Evolutionary conservation across 148 eudicot genomes (phyloP), one percentile per base, ranked within the genome.

Genomic region (Tetragonia tetragonoides): DNA sequence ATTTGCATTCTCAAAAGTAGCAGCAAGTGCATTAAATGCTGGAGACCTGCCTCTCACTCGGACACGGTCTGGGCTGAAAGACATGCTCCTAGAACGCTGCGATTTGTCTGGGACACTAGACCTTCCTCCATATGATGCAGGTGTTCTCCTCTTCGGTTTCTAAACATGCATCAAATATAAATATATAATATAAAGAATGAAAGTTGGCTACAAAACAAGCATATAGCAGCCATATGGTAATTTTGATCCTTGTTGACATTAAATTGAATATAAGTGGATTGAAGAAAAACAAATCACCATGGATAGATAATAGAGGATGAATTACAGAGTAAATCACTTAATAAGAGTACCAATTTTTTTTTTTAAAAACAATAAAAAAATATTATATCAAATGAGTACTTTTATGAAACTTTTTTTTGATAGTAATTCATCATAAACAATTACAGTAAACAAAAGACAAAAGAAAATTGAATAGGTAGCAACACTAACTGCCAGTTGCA

Each of bases 41-140:
- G 98, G 99, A 81, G 99, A 96, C 79, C 98, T 85, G 66, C 99
- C 99, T 83, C 99, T 86, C 23, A 91, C 97, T 41, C 99, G 92
- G 20, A 86, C 90, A 75, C 99, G 87, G 14, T 96, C 99, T 18
- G 95, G 88, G 83, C 95, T 90, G 81, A 88, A 89, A 73, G 97
- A 90, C 88, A 93, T 83, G 72, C 99, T 96, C 89, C 99, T 86
- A 18, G 99, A 96, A 68, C 97, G 94, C 72, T 93, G 98, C 51
- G 99, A 82, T 85, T 96, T 91, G 72, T 96, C 99, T 14, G 92
- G 89, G 69, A 88, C 88, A 78, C 93, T 79, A n/a, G 98, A 93
- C 76, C 99, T 87, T 81, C 97, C 94, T 56, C 91, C 87, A 77
- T 83, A 89, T 78, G 93, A 80, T 74, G 84, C 87, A 44, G 98